These are phyloP conservation scores for Paecilomyces formosus DNA, from an alignment of 2,329 filamentous ascomycete species.

Conservation along the genomic window DNA sequence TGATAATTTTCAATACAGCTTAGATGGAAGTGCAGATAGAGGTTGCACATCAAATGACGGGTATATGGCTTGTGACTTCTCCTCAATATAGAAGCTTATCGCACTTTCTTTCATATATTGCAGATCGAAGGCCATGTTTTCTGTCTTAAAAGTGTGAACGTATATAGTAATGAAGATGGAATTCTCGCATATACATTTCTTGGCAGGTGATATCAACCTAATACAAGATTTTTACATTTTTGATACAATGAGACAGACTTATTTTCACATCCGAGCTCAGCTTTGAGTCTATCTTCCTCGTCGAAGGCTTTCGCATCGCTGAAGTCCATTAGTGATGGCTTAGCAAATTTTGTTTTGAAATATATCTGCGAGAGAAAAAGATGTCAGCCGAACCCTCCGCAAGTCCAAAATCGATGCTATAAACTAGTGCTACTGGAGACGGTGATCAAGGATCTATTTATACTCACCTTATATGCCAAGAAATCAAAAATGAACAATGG, in stretches of 20 bases:
- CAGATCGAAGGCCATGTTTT: not conserved
- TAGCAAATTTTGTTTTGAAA: constrained; percentile 17
- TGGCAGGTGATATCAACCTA: not conserved
- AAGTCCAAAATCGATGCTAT: not conserved
- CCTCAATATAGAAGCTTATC: not conserved
- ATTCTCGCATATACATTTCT: not conserved
- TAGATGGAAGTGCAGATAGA: constrained; percentile 17
- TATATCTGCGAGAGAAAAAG: constrained; percentile 6
- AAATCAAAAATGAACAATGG: constrained; percentile 25
- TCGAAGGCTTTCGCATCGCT: constrained; percentile 15
- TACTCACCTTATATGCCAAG: constrained; percentile 15
- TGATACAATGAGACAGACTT: not conserved
- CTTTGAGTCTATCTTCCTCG: constrained; percentile 13
- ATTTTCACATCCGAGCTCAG: not conserved
- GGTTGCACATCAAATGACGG: not conserved
- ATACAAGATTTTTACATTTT: not conserved
- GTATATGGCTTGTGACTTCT: not conserved
- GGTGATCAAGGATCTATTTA: not conserved
- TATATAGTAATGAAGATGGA: not conserved
- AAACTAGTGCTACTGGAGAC: not conserved
- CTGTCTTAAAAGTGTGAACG: not conserved
- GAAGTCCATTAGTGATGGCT: constrained; percentile 15
- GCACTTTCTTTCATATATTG: not conserved
- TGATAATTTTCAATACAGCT: constrained; percentile 18
- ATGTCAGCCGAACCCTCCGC: not conserved